Percentiles rank a stretch among this genome's conserved stretches.
Conservation (phyloP, 2,329 filamentous ascomycete genomes). For the Ophiosphaerella narmari region DNA sequence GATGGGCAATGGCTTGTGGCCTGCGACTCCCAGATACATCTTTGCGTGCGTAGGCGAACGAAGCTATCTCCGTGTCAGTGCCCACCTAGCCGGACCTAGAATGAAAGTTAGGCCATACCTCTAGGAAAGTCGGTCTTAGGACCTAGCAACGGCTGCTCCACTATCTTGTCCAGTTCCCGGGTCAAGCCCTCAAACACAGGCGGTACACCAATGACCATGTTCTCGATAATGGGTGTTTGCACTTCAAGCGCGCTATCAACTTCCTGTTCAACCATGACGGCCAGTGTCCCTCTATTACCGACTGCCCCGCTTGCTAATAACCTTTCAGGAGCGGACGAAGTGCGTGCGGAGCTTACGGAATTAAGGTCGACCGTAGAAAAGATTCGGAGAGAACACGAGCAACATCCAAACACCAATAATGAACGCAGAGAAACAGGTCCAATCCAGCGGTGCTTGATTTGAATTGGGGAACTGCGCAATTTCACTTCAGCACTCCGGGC, state of each 20-base stretch:
- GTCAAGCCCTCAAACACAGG: constrained; percentile 44
- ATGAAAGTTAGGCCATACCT: constrained; percentile 14
- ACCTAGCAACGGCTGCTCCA: constrained; percentile 41
- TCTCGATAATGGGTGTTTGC: constrained; percentile 41
- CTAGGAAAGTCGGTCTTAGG: constrained; percentile 36
- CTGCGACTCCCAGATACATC: constrained; percentile 47
- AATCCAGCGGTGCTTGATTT: background rate
- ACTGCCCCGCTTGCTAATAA: constrained; percentile 10
- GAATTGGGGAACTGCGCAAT: background rate
- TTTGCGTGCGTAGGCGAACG: constrained; percentile 41
- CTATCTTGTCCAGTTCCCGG: constrained; percentile 39
- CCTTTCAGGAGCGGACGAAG: constrained; percentile 13
- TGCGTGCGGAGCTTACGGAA: constrained; percentile 17
- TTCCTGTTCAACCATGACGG: constrained; percentile 16
- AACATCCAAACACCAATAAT: background rate
- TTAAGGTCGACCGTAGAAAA: constrained; percentile 5
- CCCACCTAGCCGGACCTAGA: background rate
- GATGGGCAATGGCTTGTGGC: constrained; percentile 77
- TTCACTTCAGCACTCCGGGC: background rate
- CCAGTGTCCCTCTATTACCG: background rate
- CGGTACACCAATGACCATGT: constrained; percentile 44
- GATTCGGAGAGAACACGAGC: background rate
- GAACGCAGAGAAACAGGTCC: background rate
- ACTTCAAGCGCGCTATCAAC: constrained; percentile 27
- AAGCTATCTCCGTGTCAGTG: constrained; percentile 24